Evolutionary conservation across 2,329 filamentous ascomycete species (phyloP), one percentile per base, ranked within the genome.

Genomic region (Aspergillus viridinutans): DNA sequence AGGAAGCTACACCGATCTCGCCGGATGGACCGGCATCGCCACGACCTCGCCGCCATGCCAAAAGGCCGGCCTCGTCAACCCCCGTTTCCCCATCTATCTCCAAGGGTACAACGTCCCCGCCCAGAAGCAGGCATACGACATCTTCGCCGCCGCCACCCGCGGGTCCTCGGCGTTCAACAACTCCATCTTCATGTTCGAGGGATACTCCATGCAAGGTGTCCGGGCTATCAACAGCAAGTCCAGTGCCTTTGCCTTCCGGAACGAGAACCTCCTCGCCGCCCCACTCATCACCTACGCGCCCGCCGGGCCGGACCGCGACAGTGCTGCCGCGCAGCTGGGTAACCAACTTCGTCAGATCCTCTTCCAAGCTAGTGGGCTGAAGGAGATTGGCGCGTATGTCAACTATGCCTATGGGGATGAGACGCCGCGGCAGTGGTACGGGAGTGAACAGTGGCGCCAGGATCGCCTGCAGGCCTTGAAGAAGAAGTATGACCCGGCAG

Each of bases 121-220:
- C 1, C 71, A 75, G 55, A 67, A 66, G 50, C 62, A 66, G 25
- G 73, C 71, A 2, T 80, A 74, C 52, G 69, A 75, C 3, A 53
- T 74, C 7, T 79, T 74, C 58, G 67, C 72, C 0, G 58, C 70
- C 0, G 67, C 67, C 1, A 65, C 74, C n/a, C 64, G 66, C 1
- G 61, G 65, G 3, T 62, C 61, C 14, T 71, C 74, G 0, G 62
- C 62, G 0, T 72, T 75, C 40, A 73, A 72, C 51, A 62, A 72
- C 60, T 77, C 76, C 1, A 70, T 83, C 48, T 80, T 84, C 69
- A 79, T 84, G 76, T 81, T 85, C 54, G 83, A 85, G 63, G 79
- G 79, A 3, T 85, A 85, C 67, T 76, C 81, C 1, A 69, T 66
- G 7, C 67, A 76, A 23, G 82, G 76, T 1, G 76, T 84, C 2